Percentiles rank a stretch among this genome's conserved stretches.
phyloP scores from a whole-genome alignment of 1,284 basidiomycete genomes.

The Naganishia sp. region DNA sequence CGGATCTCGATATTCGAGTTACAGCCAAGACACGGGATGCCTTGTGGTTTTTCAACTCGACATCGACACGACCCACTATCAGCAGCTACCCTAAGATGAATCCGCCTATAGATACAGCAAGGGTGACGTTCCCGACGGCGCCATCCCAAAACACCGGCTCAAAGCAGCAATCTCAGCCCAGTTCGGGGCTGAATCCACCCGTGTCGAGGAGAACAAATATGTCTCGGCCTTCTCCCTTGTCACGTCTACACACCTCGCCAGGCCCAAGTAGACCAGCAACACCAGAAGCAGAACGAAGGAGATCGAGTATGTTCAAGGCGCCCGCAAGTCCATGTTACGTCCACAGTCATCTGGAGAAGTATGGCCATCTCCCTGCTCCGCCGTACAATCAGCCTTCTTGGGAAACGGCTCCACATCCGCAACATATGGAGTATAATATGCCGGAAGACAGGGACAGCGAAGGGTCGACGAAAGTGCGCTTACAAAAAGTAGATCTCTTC shows the following conservation, averaged over 20 bases:
- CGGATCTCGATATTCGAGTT: neutral
- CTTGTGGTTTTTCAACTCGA: too few species aligned
- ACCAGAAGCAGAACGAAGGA: neutral
- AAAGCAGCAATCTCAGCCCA: constrained; percentile 4
- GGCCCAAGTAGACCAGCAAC: constrained; percentile 1
- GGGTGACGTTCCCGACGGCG: constrained; percentile 6
- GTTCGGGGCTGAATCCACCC: neutral
- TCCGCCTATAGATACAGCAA: constrained; percentile 4
- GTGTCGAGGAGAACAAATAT: constrained; percentile 21
- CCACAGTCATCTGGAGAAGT: constrained; percentile 54
- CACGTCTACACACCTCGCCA: constrained; percentile 27
- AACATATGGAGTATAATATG: too few species aligned
- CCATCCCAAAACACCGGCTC: neutral
- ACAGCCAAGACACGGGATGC: neutral
- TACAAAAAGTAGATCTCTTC: constrained; percentile 7
- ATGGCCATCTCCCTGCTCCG: constrained; percentile 52
- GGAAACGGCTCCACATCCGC: neutral
- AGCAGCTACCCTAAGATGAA: neutral
- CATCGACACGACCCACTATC: too few species aligned
- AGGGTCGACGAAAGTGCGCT: neutral
- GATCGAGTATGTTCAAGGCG: constrained; percentile 10
- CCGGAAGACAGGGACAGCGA: neutral
- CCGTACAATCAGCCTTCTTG: constrained; percentile 30
- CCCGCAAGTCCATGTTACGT: constrained; percentile 52
- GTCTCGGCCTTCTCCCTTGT: constrained; percentile 26